Evolutionary conservation across 331 rosid genomes (phyloP).

Genomic region (Quercus lobata): DNA sequence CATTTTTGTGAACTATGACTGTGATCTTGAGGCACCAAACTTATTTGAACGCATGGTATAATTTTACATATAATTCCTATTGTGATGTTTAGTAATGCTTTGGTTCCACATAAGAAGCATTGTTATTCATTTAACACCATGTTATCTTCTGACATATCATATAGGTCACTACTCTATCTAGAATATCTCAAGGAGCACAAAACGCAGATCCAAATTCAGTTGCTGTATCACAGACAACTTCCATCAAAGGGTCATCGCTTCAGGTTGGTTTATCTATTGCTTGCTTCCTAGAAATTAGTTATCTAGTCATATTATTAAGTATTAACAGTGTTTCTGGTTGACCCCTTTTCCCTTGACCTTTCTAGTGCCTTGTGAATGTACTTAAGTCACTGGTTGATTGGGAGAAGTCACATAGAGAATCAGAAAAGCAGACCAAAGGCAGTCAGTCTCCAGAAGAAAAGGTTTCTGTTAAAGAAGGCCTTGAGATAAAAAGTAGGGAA

Average conservation of each 20-base stretch:
- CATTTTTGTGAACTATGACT: slow-evolving; percentile 96
- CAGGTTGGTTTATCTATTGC: slow-evolving; percentile 58
- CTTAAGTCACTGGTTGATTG: slow-evolving; percentile 96
- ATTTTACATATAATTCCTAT: slow-evolving; percentile 15
- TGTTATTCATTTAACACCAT: slow-evolving; percentile 12
- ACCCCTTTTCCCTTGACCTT: slow-evolving; percentile 29
- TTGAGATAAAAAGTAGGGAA: slow-evolving; percentile 66
- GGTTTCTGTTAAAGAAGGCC: slow-evolving; percentile 52
- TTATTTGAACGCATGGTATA: slow-evolving; percentile 96
- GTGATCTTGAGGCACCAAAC: slow-evolving; percentile 98
- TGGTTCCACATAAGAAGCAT: not conserved
- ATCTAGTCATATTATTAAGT: slow-evolving; percentile 11
- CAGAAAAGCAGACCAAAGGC: slow-evolving; percentile 46
- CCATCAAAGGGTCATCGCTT: slow-evolving; percentile 90
- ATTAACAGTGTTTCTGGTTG: slow-evolving; percentile 19
- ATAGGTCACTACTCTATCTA: slow-evolving; percentile 89
- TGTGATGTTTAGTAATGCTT: slow-evolving; percentile 12
- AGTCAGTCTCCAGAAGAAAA: slow-evolving; percentile 45
- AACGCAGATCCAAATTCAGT: slow-evolving; percentile 75
- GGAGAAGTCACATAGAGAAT: slow-evolving; percentile 69
- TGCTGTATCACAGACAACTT: slow-evolving; percentile 66
- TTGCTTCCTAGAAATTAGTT: slow-evolving; percentile 18
- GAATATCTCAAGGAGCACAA: slow-evolving; percentile 82
- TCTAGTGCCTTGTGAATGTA: slow-evolving; percentile 91
- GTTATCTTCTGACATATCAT: slow-evolving; percentile 25